phyloP scores from a whole-genome alignment of 352 stramenopile species.

The Hyaloperonospora brassicae region DNA sequence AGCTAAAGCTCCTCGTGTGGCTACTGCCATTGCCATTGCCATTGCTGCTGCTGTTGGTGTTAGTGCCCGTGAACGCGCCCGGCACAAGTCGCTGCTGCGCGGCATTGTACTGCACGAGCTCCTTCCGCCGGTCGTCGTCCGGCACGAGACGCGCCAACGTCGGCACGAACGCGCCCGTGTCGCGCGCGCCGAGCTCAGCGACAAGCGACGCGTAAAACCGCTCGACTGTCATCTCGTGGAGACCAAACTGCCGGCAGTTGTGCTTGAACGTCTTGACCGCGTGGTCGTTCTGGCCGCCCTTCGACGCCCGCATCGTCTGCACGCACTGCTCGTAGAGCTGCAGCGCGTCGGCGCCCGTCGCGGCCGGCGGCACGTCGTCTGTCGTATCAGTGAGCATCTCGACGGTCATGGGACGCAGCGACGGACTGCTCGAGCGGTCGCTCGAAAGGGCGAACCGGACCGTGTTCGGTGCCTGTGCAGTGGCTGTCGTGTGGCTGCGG shows the following conservation, averaged over 20 bases:
- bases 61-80: not conserved
- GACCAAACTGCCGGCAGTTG: slow-evolving; percentile 48
- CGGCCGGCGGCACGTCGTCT: slow-evolving; percentile 36
- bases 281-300: slow-evolving; percentile 43
- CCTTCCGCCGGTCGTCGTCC: slow-evolving; percentile 38
- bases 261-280: slow-evolving; percentile 57
- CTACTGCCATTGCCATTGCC: slow-evolving; percentile 2
- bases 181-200: slow-evolving; percentile 34
- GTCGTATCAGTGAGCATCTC: not conserved
- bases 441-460: not conserved
- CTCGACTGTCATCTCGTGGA: slow-evolving; percentile 48
- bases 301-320: slow-evolving; percentile 40
- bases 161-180: slow-evolving; percentile 37
- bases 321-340: slow-evolving; percentile 51
- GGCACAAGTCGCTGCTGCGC: slow-evolving; percentile 14
- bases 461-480: too few species aligned
- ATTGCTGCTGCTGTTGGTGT: slow-evolving; percentile 9
- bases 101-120: slow-evolving; percentile 48
- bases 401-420: not conserved
- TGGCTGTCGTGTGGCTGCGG: too few species aligned
- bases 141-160: slow-evolving; percentile 45
- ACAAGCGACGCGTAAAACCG: slow-evolving; percentile 50
- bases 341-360: slow-evolving; percentile 44
- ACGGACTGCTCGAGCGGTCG: not conserved
- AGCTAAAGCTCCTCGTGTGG: too few species aligned